Evolutionary conservation across 306 rosid genomes (phyloP).

Genomic region (Trichosanthes truncata): DNA sequence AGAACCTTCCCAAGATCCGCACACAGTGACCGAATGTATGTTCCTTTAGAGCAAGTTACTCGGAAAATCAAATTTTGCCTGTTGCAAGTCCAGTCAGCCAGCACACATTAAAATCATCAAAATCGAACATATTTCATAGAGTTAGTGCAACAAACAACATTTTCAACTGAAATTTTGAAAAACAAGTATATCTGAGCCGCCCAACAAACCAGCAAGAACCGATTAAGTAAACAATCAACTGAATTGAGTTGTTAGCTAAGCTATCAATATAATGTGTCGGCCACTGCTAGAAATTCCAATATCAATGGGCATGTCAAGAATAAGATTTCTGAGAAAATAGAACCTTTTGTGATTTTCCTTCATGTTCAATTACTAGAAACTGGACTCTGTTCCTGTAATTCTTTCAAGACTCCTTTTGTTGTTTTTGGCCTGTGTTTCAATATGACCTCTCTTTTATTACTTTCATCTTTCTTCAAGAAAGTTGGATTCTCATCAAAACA

Average conservation of each 20-base stretch:
- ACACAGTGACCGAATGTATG: slow-evolving; percentile 84
- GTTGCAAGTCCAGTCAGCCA: slow-evolving; percentile 5
- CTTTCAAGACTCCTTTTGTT: background rate
- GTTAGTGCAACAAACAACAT: background rate
- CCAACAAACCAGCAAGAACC: too few relatives aligned
- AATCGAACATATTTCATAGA: too few relatives aligned
- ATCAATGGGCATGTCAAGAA: background rate
- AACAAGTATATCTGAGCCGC: too few relatives aligned
- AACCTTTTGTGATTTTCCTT: background rate
- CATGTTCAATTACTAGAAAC: background rate
- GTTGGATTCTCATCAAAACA: background rate
- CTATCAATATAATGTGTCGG: background rate
- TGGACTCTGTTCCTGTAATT: background rate
- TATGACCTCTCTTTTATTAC: background rate
- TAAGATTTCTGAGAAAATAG: background rate
- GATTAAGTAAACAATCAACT: background rate
- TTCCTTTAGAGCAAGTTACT: slow-evolving; percentile 85
- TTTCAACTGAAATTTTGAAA: background rate
- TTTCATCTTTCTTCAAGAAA: background rate
- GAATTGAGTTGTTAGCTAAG: background rate
- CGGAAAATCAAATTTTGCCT: slow-evolving; percentile 92
- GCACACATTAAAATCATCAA: background rate
- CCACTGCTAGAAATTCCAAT: background rate
- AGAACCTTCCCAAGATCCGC: slow-evolving; percentile 91
- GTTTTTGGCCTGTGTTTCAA: background rate